A percentile compares a stretch with the other conserved stretches of the same genome.
Evolutionary conservation across 371 early-diverging fungal species (phyloP).

Genomic region (Choanephora cucurbitarum): DNA sequence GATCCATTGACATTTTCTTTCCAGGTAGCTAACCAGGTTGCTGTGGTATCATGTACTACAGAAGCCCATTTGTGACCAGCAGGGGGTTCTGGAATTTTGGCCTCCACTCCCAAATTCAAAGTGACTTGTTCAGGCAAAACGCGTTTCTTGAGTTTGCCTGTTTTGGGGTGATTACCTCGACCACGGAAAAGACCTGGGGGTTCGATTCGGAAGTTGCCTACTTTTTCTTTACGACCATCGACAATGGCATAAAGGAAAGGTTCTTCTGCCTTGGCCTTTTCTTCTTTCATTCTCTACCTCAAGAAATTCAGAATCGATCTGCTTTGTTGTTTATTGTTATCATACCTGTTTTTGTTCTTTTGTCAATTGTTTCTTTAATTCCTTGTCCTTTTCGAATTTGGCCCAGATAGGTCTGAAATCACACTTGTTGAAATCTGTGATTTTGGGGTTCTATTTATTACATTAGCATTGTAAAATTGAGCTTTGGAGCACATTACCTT

Average conservation of each 20-base stretch:
- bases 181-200: slow-evolving; percentile 97
- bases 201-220: slow-evolving; percentile 96
- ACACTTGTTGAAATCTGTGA: slow-evolving; percentile 82
- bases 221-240: slow-evolving; percentile 94
- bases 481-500: too few relatives aligned
- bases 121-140: slow-evolving; percentile 93
- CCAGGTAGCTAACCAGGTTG: slow-evolving; percentile 98
- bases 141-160: slow-evolving; percentile 87
- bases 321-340: too few relatives aligned
- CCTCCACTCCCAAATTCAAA: slow-evolving; percentile 84
- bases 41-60: slow-evolving; percentile 87
- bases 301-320: too few relatives aligned
- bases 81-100: slow-evolving; percentile 83
- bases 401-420: slow-evolving; percentile 89
- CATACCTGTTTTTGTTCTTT: slow-evolving; percentile 89
- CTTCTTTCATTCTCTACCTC: slow-evolving; percentile 65
- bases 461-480: too few relatives aligned
- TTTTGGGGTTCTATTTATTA: slow-evolving; percentile 71
- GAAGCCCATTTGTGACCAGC: slow-evolving; percentile 89
- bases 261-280: slow-evolving; percentile 72
- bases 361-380: slow-evolving; percentile 79
- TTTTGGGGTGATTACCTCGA: slow-evolving; percentile 95
- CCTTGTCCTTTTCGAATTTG: slow-evolving; percentile 76
- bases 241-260: slow-evolving; percentile 74
- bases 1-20: slow-evolving; percentile 93